Conservation (phyloP, 768 basidiomycete genomes). For the Leccinellum rugosiceps region DNA sequence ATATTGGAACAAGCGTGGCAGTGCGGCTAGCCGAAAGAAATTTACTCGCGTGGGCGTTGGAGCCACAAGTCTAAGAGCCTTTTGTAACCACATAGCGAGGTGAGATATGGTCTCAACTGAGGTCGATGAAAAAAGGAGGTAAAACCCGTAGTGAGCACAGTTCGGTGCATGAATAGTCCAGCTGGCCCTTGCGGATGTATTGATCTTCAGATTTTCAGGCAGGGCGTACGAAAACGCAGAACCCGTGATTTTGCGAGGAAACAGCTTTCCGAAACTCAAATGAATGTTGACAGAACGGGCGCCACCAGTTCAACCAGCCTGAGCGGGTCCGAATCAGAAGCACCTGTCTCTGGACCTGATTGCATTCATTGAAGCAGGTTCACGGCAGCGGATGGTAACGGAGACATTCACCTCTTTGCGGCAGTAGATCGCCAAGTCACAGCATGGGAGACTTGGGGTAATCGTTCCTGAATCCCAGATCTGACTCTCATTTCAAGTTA, state of each 20-base stretch:
- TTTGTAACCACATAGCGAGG: neutral
- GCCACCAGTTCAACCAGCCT: neutral
- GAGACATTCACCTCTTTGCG: slow-evolving; percentile 5
- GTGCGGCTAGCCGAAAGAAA: neutral
- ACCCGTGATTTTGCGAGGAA: neutral
- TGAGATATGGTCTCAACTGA: neutral
- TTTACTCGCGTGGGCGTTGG: neutral
- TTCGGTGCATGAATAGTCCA: too few relatives aligned
- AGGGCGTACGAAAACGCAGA: too few relatives aligned
- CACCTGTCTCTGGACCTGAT: neutral
- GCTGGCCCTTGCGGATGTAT: too few relatives aligned
- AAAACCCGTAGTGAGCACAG: neutral
- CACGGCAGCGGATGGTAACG: slow-evolving; percentile 1
- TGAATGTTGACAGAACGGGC: neutral
- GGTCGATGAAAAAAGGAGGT: neutral
- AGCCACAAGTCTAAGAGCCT: neutral
- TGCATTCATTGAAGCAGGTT: neutral
- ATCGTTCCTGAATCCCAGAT: slow-evolving; percentile 16
- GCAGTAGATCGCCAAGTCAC: slow-evolving; percentile 16
- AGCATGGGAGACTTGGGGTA: neutral
- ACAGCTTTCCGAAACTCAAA: neutral
- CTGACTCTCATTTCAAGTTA: neutral
- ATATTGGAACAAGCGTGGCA: neutral
- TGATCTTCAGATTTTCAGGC: too few relatives aligned
- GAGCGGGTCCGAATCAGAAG: slow-evolving; percentile 14